Percentiles rank a stretch among this genome's conserved stretches.
phyloP scores from a whole-genome alignment of 176 grass and related monocot genomes.

The Bromus sterilis region DNA sequence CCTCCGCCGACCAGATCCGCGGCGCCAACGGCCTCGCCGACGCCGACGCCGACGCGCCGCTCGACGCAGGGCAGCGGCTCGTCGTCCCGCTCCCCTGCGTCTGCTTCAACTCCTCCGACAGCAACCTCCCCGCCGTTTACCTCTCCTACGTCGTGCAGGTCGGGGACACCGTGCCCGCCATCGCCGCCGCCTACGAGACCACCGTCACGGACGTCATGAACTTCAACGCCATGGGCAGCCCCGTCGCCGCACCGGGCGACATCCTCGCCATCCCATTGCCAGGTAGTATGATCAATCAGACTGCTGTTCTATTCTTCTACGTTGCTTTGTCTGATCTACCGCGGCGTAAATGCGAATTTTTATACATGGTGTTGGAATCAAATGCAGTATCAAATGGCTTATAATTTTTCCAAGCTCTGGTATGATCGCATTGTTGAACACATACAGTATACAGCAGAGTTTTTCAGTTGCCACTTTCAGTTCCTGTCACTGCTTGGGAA shows the following conservation, averaged over 20 bases:
- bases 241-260: constrained; percentile 54
- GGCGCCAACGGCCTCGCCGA: constrained; percentile 51
- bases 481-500: not conserved
- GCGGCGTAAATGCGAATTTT: not conserved
- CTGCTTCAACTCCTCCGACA: constrained; percentile 91
- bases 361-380: not conserved
- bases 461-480: not conserved
- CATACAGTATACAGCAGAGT: not conserved
- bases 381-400: not conserved
- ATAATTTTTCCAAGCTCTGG: not conserved
- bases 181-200: constrained; percentile 62
- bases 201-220: constrained; percentile 82
- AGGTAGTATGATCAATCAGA: constrained; percentile 38
- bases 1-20: constrained; percentile 75
- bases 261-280: constrained; percentile 84
- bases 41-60: constrained; percentile 47
- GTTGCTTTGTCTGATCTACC: not conserved
- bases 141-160: constrained; percentile 76
- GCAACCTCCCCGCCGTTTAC: constrained; percentile 71
- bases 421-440: not conserved
- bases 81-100: constrained; percentile 76
- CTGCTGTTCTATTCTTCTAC: not conserved
- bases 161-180: constrained; percentile 58
- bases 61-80: constrained; percentile 50
- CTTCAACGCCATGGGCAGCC: constrained; percentile 75